These are phyloP conservation scores for Mitragyna speciosa DNA, from an alignment of 257 asterid genomes.

Conservation along the genomic window DNA sequence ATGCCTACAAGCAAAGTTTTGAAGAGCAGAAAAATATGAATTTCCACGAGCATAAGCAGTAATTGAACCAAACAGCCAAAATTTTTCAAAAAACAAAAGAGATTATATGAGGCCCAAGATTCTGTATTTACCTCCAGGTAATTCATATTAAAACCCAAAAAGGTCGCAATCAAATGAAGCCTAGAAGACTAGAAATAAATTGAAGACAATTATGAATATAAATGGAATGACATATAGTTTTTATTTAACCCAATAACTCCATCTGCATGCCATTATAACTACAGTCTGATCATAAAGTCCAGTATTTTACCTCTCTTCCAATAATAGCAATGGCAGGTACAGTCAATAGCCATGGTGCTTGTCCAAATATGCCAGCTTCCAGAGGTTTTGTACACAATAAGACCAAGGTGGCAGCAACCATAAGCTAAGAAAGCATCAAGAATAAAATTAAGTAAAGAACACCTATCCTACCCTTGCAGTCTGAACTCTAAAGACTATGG, in stretches of 20 bases:
- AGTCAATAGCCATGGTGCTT: conserved; percentile 79
- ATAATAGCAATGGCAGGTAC: conserved; percentile 89
- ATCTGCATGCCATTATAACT: neutral
- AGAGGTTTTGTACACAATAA: conserved; percentile 82
- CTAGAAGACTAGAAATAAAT: neutral
- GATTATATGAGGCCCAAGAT: neutral
- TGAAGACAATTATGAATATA: neutral
- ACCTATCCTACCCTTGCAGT: neutral
- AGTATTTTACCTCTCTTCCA: conserved; percentile 81
- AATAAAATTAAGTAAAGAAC: conserved; percentile 10
- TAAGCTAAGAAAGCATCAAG: conserved; percentile 58
- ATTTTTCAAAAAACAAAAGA: no score
- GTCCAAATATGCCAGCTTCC: conserved; percentile 67
- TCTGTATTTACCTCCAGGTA: neutral
- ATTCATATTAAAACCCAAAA: neutral
- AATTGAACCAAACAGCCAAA: neutral
- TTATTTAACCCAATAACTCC: neutral
- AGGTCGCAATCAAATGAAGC: neutral
- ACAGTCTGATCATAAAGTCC: neutral
- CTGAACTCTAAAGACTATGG: neutral
- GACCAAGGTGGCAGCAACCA: conserved; percentile 96
- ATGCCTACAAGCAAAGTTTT: neutral
- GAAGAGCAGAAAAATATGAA: neutral
- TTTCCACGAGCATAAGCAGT: neutral
- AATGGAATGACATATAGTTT: neutral